A percentile compares a stretch with the other conserved stretches of the same genome.
Evolutionary conservation across 352 stramenopile genomes (phyloP).

Genomic region (Globisporangium solare): DNA sequence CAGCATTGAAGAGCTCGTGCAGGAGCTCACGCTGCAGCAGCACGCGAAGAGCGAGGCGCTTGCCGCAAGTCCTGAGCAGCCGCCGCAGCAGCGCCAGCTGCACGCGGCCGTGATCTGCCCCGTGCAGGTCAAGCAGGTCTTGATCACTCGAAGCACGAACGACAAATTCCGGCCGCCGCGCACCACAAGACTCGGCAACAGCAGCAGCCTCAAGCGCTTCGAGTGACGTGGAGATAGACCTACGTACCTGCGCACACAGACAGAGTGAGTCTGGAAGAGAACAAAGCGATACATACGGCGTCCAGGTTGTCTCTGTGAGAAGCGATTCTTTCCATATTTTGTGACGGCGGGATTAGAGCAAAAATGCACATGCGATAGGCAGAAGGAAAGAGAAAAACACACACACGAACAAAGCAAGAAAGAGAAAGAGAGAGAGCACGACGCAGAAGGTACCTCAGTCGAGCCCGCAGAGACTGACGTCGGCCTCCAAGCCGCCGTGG

Average conservation of each 20-base stretch:
- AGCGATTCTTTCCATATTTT: too few relatives aligned
- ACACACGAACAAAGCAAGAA: too few relatives aligned
- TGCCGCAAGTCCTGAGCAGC: background rate
- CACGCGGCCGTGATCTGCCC: background rate
- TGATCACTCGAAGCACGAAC: slow-evolving; percentile 1
- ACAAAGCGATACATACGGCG: too few relatives aligned
- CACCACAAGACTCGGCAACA: slow-evolving; percentile 3
- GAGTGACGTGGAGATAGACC: background rate
- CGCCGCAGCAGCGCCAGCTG: too few relatives aligned
- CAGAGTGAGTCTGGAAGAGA: too few relatives aligned
- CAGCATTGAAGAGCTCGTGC: slow-evolving; percentile 30
- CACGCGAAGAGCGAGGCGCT: background rate
- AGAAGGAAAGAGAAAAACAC: background rate
- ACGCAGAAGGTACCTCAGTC: slow-evolving; percentile 32
- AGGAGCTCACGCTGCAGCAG: slow-evolving; percentile 15
- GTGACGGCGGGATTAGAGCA: slow-evolving; percentile 1
- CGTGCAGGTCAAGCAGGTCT: slow-evolving; percentile 13
- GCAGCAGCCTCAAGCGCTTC: slow-evolving; percentile 13
- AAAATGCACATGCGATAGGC: background rate
- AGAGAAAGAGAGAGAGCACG: too few relatives aligned
- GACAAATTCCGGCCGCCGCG: background rate
- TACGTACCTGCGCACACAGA: background rate
- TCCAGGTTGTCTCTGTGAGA: too few relatives aligned
- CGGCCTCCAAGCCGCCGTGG: slow-evolving; percentile 65
- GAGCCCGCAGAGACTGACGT: slow-evolving; percentile 79